Evolutionary conservation across 148 eudicot species (phyloP), one percentile per base, ranked within the genome.

Genomic region (Heliosperma pusillum): DNA sequence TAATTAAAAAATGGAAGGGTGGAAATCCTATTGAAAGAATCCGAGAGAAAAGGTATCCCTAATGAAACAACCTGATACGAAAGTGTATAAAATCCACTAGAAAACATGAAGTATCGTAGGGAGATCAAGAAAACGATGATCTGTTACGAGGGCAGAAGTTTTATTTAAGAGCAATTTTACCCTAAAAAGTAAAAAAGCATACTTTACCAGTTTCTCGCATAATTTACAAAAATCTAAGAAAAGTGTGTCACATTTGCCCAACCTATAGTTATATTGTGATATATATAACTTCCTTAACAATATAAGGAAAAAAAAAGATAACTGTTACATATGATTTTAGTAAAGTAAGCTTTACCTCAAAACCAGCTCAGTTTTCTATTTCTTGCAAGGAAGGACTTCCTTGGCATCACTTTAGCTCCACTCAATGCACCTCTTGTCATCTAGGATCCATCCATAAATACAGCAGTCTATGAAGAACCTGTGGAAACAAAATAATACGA

Each of bases 361-460:
- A 74, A 25, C 10, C 47, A 74, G 5, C 44, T 55, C 24, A 47
- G 13, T 60, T 76, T 74, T 63, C 79, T 76, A 75, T 90, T 84
- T 57, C 92, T 90, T 90, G 87, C 92, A 87, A 87, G 92, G 74
- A 84, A 87, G 73, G n/a, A 61, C 57, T 56, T 72, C 7, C 82
- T 78, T 72, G 65, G 55, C 65, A 71, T 81, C 76, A 78, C 87
- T 81, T 82, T 47, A 26, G 64, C 66, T 83, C 71, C 56, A 78
- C 88, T 75, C 87, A 77, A 77, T 16, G 27, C 15, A 69, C 5
- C 58, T 42, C 59, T n/a, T 29, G 75, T 20, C 66, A 55, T 33
- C 55, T 50, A 13, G 55, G 55, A 50, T 50, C 20, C 57, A 30
- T 42, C 55, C 42, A 33, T 60, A 42, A 4, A 60, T 65, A 65